A percentile compares a stretch with the other conserved stretches of the same genome.
Conservation (phyloP, 192 early-diverging fungal species). For the Obelidium mucronatum region DNA sequence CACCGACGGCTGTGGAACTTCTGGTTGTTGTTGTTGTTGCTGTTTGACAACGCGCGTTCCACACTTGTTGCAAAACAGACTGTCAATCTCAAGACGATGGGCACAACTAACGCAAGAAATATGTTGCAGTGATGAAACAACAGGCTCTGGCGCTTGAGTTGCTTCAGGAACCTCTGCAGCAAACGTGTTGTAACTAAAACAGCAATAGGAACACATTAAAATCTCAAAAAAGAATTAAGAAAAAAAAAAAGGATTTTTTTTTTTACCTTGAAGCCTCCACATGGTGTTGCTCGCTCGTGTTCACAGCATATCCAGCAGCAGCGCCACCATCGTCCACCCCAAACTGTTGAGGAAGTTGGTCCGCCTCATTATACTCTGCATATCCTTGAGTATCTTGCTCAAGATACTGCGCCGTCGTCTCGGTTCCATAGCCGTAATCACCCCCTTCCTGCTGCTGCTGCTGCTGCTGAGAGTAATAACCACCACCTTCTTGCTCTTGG, state of each 20-base stretch:
- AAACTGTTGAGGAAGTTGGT: neutral
- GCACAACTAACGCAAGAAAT: constrained; percentile 46
- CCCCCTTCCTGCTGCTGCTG: constrained; percentile 4
- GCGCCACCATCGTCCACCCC: neutral
- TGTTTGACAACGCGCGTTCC: constrained; percentile 36
- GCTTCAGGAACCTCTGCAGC: neutral
- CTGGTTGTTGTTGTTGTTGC: constrained; percentile 1
- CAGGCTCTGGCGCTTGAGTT: neutral
- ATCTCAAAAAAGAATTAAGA: neutral
- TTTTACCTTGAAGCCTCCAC: neutral
- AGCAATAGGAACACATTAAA: neutral
- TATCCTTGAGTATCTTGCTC: neutral
- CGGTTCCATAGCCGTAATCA: neutral
- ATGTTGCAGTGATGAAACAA: constrained; percentile 2
- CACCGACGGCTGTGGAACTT: too few species aligned
- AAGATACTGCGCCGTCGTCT: neutral
- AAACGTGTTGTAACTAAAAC: neutral
- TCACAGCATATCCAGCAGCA: neutral
- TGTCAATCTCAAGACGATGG: constrained; percentile 34
- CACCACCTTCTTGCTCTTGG: neutral
- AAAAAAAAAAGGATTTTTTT: too few species aligned
- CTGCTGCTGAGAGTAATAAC: neutral
- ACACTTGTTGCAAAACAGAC: constrained; percentile 56
- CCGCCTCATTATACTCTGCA: neutral
- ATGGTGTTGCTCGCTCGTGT: neutral